phyloP scores from a whole-genome alignment of 202 grass and related monocot species.

The Zizania palustris region DNA sequence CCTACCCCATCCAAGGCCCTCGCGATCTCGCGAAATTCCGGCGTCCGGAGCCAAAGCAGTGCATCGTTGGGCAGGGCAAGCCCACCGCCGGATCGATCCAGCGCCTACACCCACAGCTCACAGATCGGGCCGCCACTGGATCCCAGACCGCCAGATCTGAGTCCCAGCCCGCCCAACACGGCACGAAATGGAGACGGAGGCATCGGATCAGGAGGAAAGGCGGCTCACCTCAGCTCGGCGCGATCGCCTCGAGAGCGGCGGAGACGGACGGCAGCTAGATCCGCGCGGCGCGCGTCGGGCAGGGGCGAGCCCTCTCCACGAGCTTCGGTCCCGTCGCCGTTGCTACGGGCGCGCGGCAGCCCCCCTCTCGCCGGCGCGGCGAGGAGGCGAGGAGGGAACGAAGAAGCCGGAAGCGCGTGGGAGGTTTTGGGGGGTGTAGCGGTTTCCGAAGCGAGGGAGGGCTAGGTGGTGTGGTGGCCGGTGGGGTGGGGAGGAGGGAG shows the following conservation, averaged over 20 bases:
- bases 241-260: slow-evolving; percentile 29
- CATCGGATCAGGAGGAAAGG: slow-evolving; percentile 22
- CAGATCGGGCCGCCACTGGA: background rate
- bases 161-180: background rate
- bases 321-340: slow-evolving; percentile 9
- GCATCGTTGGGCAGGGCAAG: background rate
- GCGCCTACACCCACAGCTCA: too few relatives aligned
- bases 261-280: slow-evolving; percentile 21
- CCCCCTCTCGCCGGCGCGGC: slow-evolving; percentile 31
- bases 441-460: background rate
- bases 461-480: background rate
- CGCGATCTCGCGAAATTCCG: slow-evolving; percentile 36
- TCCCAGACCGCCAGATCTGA: slow-evolving; percentile 29
- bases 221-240: slow-evolving; percentile 32
- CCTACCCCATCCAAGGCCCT: background rate
- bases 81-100: background rate
- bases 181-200: background rate
- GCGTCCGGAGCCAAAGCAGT: background rate
- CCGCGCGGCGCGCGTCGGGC: slow-evolving; percentile 3
- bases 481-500: background rate
- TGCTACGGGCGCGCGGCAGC: background rate
- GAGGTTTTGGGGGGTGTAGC: slow-evolving; percentile 46
- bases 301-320: background rate
- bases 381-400: background rate
- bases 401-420: background rate